These are phyloP conservation scores for Chlamydomonas reinhardtii DNA, from an alignment of 163 green algal species.

Conservation along the genomic window DNA sequence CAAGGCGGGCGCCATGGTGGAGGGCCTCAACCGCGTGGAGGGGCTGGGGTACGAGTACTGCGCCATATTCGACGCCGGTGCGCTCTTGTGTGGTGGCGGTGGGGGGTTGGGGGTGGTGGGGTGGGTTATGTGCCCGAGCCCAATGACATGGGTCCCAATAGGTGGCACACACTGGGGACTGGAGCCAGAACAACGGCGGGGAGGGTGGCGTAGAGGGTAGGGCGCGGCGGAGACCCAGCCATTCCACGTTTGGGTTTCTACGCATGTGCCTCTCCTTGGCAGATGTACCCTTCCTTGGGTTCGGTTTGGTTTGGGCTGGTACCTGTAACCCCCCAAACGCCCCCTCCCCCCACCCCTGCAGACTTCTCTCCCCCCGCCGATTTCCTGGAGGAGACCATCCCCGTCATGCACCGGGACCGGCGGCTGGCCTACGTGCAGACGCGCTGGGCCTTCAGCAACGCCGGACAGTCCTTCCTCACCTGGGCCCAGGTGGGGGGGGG, in stretches of 20 bases:
- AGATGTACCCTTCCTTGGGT: no score
- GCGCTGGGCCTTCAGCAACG: constrained; percentile 78
- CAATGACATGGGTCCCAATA: no score
- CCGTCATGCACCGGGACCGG: constrained; percentile 73
- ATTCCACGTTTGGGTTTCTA: no score
- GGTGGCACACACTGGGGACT: no score
- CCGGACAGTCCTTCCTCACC: constrained; percentile 75
- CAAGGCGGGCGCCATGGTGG: constrained; percentile 86
- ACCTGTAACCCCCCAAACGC: no score
- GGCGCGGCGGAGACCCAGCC: no score
- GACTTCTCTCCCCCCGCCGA: constrained; percentile 53
- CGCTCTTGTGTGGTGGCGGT: not conserved
- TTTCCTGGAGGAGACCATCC: constrained; percentile 80
- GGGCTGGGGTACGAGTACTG: constrained; percentile 73
- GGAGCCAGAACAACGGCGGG: no score
- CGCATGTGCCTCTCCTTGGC: no score
- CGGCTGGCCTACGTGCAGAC: constrained; percentile 82
- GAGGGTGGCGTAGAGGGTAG: no score
- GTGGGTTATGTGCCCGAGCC: no score
- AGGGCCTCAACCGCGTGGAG: constrained; percentile 68
- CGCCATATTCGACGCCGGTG: constrained; percentile 85
- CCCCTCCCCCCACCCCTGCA: not conserved
- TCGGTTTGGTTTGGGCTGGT: no score
- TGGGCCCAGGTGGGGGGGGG: constrained; percentile 69
- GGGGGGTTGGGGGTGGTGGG: not conserved